Evolutionary conservation across 2,329 filamentous ascomycete species (phyloP), one percentile per base, ranked within the genome.

Genomic region (Monilinia fructicola): DNA sequence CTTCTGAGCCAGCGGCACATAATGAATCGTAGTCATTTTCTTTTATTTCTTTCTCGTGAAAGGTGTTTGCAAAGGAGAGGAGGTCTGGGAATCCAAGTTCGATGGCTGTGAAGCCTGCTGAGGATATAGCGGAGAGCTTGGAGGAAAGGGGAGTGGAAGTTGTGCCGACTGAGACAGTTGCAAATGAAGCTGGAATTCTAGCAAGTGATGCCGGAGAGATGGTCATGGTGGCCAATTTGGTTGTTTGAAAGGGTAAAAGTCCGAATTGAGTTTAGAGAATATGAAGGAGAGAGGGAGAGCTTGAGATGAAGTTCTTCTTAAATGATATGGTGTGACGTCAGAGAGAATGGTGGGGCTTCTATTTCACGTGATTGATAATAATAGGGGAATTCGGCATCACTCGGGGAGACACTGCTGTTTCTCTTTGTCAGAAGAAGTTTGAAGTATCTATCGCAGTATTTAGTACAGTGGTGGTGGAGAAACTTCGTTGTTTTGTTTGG

Each of bases 21-120:
- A 93, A 80, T 3, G 82, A 77, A 23, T 83, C 78, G 71, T 87
- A 92, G 74, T 91, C 84, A 54, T 87, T 80, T 0, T 84, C 79
- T 1, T 78, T 77, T 12, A 90, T 79, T 4, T 84, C 77, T 21
- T 81, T 78, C 42, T 81, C 78, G 18, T 83, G 79, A 4, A 85
- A 76, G 3, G 82, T 77, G 4, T 79, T 79, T 4, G 86, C 88
- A 71, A 90, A 91, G 7, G 83, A 78, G 14, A 89, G 76, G 2
- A 94, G 84, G 71, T 93, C 90, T 0, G 89, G 88, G 78, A 93
- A 91, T 0, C 87, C 87, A 10, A 93, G 84, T 77, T 93, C 91
- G 67, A 93, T 87, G 18, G 83, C 89, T 14, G 82, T 78, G 75
- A 92, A 92, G 2, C 87, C 88, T 1, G 85, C 87, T 1, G 79